A percentile compares a stretch with the other conserved stretches of the same genome.
Conservation (phyloP, 805 yeast species). For the Scheffersomyces ergatensis region DNA sequence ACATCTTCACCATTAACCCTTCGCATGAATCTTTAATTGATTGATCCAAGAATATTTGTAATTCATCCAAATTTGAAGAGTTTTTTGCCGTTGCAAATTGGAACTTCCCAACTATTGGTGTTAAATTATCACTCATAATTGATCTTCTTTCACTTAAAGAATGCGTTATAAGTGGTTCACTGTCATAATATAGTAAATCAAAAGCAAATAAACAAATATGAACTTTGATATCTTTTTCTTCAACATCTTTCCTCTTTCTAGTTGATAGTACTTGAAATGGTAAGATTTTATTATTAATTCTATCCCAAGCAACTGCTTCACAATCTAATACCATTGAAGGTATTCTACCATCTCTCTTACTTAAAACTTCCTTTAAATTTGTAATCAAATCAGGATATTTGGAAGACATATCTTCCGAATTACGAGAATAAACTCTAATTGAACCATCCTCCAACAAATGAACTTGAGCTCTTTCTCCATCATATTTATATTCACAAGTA, state of each 20-base stretch:
- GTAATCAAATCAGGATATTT: conserved; percentile 87
- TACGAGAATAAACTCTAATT: conserved; percentile 82
- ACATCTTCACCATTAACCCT: conserved; percentile 91
- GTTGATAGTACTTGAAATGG: conserved; percentile 95
- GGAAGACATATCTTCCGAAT: conserved; percentile 95
- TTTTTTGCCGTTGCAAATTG: conserved; percentile 75
- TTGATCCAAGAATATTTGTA: conserved; percentile 82
- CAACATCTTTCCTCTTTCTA: conserved; percentile 90
- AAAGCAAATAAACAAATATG: conserved; percentile 91
- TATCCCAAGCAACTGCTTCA: conserved; percentile 98
- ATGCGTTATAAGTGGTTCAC: conserved; percentile 62
- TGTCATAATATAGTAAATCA: conserved; percentile 77
- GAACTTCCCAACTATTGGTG: conserved; percentile 70
- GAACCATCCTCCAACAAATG: conserved; percentile 67
- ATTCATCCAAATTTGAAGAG: conserved; percentile 67
- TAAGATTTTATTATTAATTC: conserved; percentile 68
- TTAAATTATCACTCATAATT: conserved; percentile 54
- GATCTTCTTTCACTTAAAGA: conserved; percentile 71
- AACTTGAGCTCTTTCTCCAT: conserved; percentile 96
- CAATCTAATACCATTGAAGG: conserved; percentile 78
- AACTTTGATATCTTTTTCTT: conserved; percentile 82
- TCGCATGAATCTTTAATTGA: conserved; percentile 89
- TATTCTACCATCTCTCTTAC: conserved; percentile 31
- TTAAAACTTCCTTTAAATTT: conserved; percentile 59
- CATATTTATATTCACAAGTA: conserved; percentile 96